Conservation (phyloP, 495 filamentous ascomycete species). For the Tuber brumale region DNA sequence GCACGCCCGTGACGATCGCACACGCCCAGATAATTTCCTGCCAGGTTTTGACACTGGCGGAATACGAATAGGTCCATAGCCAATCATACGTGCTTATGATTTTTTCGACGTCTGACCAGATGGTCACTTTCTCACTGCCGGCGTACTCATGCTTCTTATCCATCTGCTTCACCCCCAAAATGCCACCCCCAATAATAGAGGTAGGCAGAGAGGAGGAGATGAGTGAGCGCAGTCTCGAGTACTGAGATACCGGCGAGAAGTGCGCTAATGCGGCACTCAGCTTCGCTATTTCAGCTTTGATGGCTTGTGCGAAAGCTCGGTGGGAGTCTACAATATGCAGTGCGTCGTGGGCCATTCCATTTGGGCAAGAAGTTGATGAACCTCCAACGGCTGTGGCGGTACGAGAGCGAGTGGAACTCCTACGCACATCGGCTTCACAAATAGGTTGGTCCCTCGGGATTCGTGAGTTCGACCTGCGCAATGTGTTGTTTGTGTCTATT, state of each 20-base stretch:
- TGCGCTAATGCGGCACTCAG: neutral
- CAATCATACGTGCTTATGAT: neutral
- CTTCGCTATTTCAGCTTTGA: neutral
- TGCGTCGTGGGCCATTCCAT: neutral
- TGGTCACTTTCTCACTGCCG: neutral
- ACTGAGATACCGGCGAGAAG: neutral
- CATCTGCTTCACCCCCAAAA: neutral
- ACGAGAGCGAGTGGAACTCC: neutral
- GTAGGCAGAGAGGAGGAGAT: neutral
- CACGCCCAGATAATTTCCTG: neutral
- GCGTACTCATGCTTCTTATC: neutral
- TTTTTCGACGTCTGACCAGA: neutral
- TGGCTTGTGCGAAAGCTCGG: neutral
- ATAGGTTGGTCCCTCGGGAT: neutral
- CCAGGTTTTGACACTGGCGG: neutral
- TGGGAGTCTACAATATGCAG: neutral
- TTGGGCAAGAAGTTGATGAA: neutral
- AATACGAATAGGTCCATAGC: constrained; percentile 1
- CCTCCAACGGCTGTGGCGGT: neutral
- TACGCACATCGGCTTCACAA: neutral
- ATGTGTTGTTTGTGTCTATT: neutral
- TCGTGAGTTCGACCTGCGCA: neutral
- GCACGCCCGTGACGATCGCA: neutral
- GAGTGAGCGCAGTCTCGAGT: neutral
- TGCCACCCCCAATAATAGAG: neutral